Evolutionary conservation across 164 flowering plant species (phyloP).

Genomic region (Houttuynia cordata): DNA sequence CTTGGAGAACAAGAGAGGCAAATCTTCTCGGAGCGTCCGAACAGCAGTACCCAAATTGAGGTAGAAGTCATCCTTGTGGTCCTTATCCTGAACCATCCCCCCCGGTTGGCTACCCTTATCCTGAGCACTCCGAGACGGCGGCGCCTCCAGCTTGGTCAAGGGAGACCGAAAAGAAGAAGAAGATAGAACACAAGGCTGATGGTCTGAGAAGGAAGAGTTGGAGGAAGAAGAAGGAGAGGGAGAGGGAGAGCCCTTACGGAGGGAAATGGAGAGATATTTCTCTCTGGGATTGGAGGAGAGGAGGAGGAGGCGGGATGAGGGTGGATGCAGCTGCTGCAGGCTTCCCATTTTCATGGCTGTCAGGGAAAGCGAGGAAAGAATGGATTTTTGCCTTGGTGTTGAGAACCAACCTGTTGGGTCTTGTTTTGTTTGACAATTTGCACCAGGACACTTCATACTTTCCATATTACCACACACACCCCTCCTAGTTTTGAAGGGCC

Average conservation of each 20-base stretch:
- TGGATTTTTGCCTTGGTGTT: too few species aligned
- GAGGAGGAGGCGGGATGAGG: conserved; percentile 38
- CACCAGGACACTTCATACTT: too few species aligned
- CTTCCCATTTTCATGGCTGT: not conserved
- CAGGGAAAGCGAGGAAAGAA: too few species aligned
- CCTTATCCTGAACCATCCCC: conserved; percentile 19
- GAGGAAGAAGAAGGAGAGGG: conserved; percentile 6
- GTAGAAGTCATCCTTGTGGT: conserved; percentile 50
- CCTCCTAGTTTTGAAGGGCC: too few species aligned
- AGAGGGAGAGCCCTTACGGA: conserved; percentile 7
- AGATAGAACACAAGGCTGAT: too few species aligned
- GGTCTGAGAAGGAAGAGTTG: conserved; percentile 11
- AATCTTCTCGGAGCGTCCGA: conserved; percentile 81
- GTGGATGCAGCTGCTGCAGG: conserved; percentile 3
- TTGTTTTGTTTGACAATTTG: too few species aligned
- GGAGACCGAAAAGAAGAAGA: conserved; percentile 12
- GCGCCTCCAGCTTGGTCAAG: conserved; percentile 31
- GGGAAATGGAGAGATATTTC: conserved; percentile 4
- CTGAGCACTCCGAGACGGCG: conserved; percentile 24
- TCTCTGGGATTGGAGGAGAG: conserved; percentile 24
- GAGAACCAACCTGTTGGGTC: too few species aligned
- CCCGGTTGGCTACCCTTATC: conserved; percentile 21
- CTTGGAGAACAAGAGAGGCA: conserved; percentile 59
- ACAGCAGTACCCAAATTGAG: conserved; percentile 82
- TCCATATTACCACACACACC: too few species aligned